Percentiles rank a stretch among this genome's conserved stretches.
Conservation (phyloP, 352 stramenopile genomes). For the Globisporangium megalacanthum region DNA sequence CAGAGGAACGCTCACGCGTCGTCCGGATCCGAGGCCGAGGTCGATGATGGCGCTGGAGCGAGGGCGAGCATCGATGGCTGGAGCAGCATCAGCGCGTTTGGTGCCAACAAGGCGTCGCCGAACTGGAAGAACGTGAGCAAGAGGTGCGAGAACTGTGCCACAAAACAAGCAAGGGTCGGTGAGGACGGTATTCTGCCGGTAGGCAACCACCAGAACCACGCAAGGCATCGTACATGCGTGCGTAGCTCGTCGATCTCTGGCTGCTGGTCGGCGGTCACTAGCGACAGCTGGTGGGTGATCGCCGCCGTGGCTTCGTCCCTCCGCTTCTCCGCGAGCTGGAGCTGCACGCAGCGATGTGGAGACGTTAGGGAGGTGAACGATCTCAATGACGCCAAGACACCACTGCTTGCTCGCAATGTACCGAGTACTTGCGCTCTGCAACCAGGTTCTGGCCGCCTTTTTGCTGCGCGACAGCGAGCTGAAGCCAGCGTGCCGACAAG, state of each 20-base stretch:
- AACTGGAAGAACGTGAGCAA: conserved; percentile 8
- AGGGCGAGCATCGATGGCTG: not conserved
- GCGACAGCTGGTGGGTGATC: conserved; percentile 19
- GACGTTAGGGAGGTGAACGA: not conserved
- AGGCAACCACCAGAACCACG: too few relatives aligned
- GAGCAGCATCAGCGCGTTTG: not conserved
- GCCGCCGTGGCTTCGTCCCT: conserved; percentile 5
- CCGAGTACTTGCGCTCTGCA: conserved; percentile 45
- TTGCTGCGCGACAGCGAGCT: conserved; percentile 51
- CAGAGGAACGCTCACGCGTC: too few relatives aligned
- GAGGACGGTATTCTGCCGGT: too few relatives aligned
- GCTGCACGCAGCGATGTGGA: not conserved
- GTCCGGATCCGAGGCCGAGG: not conserved
- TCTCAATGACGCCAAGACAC: not conserved
- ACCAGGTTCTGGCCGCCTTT: conserved; percentile 56
- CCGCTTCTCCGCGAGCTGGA: conserved; percentile 7
- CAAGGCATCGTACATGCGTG: conserved; percentile 14
- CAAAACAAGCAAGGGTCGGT: not conserved
- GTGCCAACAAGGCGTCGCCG: conserved; percentile 8
- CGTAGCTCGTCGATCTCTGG: conserved; percentile 20
- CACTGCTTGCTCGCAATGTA: conserved; percentile 11
- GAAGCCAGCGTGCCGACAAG: not conserved
- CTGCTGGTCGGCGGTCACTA: conserved; percentile 20
- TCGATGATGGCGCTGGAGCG: not conserved
- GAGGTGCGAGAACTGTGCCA: conserved; percentile 9